Base-by-base conservation (phyloP, 352 stramenopile genomes). In the Globisporangium parvum region DNA sequence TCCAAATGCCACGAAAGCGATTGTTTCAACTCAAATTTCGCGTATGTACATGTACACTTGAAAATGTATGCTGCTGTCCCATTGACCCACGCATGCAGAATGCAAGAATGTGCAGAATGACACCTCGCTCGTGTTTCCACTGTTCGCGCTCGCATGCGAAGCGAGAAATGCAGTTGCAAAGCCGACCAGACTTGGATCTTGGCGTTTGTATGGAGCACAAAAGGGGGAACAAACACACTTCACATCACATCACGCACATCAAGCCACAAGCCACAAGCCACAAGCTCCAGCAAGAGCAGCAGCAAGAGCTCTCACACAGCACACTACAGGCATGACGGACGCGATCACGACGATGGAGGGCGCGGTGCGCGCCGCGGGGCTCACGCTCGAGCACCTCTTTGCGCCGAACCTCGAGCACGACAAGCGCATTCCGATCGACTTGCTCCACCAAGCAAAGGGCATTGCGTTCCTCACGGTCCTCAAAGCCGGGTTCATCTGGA, bases 401-500 rank as follows among this genome's bases (percentile, higher is more conserved):
- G 88, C 93, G 65, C 83, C 83, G 41, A 81, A 75, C 40, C 53
- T 96, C 49, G 87, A 95, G 28, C 69, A 88, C 54, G 88, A 96
- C 66, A 88, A 89, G 58, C 79, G 73, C 55, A 94, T 98, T 65
- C 88, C 91, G 24, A 87, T 92, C 55, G 85, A 93, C 59, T 67
- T 98, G n/a, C 71, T 97, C 41, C 77, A 93, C 62, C 65, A 88
- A 51, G 91, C 91, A 35, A 93, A 95, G 60, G 91, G 91, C 21
- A 68, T 98, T 17, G 91, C 88, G 23, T 97, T 98, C 65, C 65
- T 98, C 51, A 98, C 91, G 33, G 86, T 97, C 15, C 65, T 97
- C 60, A 97, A 98, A 73, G 89, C 70, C 23, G 87, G 81, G 40
- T 94, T 95, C 66, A 82, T 94, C 56, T 88, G 75, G 76, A 95